phyloP scores from a whole-genome alignment of 2,329 filamentous ascomycete genomes.

The Aspergillus sp. region DNA sequence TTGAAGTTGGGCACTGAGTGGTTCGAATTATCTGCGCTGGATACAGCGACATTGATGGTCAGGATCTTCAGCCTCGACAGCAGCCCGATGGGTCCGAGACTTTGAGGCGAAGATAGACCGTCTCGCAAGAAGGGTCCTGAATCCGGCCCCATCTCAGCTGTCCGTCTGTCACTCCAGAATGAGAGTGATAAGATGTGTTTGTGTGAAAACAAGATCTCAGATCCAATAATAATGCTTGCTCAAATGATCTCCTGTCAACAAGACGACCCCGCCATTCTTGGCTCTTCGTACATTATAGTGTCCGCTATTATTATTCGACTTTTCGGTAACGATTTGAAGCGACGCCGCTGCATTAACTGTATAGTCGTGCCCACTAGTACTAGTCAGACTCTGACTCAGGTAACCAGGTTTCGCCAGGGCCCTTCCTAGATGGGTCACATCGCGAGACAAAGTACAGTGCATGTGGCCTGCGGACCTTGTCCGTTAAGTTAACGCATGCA shows the following conservation, averaged over 20 bases:
- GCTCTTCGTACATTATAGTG: background rate
- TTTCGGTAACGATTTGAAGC: background rate
- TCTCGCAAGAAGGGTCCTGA: too few relatives aligned
- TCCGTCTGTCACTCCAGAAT: background rate
- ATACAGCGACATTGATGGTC: background rate
- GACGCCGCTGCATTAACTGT: background rate
- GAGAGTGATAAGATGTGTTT: background rate
- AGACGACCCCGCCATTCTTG: background rate
- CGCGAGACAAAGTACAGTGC: background rate
- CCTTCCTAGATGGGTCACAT: background rate
- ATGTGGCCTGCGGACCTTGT: conserved; percentile 5
- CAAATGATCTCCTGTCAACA: background rate
- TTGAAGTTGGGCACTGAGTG: background rate
- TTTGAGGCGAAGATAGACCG: too few relatives aligned
- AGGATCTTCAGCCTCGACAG: too few relatives aligned
- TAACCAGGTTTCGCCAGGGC: background rate
- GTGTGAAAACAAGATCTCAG: too few relatives aligned
- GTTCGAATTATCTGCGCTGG: background rate
- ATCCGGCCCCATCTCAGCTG: too few relatives aligned
- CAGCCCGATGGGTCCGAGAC: too few relatives aligned
- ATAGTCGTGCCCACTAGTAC: background rate
- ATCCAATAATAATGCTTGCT: too few relatives aligned
- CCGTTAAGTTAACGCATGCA: background rate
- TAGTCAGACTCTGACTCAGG: too few relatives aligned
- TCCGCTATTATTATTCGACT: background rate